These are phyloP conservation scores for Allium fistulosum DNA, from an alignment of 106 monocot genomes.

Conservation along the genomic window DNA sequence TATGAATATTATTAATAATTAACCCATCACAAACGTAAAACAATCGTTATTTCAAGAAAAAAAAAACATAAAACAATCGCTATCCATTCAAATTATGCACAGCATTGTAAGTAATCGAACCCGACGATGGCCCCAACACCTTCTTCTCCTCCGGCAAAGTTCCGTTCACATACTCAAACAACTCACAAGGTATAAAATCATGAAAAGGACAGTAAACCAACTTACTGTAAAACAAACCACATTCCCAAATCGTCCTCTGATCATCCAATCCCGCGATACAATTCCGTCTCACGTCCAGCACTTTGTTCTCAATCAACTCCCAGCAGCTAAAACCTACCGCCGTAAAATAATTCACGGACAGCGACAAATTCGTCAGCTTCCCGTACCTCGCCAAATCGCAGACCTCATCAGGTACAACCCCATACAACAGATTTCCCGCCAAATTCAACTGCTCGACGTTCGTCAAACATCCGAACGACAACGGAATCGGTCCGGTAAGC, in stretches of 20 bases:
- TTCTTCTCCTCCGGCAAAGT: background rate
- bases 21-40: background rate
- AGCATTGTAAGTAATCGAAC: background rate
- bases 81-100: background rate
- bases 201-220: background rate
- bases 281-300: constrained; percentile 3
- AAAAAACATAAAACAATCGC: background rate
- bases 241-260: constrained; percentile 2
- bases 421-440: constrained; percentile 46
- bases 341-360: constrained; percentile 9
- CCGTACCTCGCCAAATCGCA: constrained; percentile 9
- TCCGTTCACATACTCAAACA: background rate
- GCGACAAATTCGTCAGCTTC: background rate
- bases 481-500: constrained; percentile 42
- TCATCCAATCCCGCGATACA: constrained; percentile 2
- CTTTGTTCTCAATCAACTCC: background rate
- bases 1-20: background rate
- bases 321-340: constrained; percentile 7
- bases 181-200: background rate
- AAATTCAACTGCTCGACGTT: constrained; percentile 59
- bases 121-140: background rate
- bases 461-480: constrained; percentile 38
- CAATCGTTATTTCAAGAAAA: background rate
- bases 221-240: background rate
- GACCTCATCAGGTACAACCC: constrained; percentile 30